Base-by-base conservation (phyloP, 2,329 filamentous ascomycete genomes). In the Tolypocladium endophyticum region DNA sequence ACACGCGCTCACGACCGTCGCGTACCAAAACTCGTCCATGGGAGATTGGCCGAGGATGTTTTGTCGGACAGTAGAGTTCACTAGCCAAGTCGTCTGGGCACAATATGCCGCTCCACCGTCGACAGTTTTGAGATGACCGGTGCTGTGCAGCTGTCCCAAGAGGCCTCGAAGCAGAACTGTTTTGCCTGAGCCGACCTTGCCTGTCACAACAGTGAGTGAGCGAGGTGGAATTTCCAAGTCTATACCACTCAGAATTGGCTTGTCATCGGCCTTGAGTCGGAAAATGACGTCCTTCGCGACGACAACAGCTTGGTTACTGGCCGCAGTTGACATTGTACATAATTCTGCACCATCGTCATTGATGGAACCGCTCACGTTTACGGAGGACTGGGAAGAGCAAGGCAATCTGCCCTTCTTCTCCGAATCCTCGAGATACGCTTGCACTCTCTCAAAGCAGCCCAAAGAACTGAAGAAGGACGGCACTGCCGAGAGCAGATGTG, bases 381-480 rank as follows among this genome's bases (percentile, higher is more conserved):
- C 18, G 1, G 47, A 20, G 28, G 25, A 30, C 16, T 3, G 7
- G 28, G 47, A 52, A 52, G 28, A 8, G 12, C 28, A 7, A 33
- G 18, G 14, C 3, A 8, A 11, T 30, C 8, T 20, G 47, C 16
- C 28, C 3, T 20, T n/a, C 6, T 30, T 52, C 28, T 52, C 47
- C 2, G 16, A 8, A 0, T 56, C 36, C 9, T 54, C 50, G 18
- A 60, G 38, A n/a, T 58, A 62, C 9, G 23, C 28, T 25, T 70
- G 61, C 8, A 70, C 62, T 23, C 66, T 61, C 45, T 64, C 62
- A 52, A 70, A 69, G 30, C 63, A 63, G 12, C 62, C 66, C 9
- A 68, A 39, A 8, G 64, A 69, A 23, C 63, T 61, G 23, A 66
- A 50, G 6, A 69, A 62, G 4, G 56, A 58, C 2, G 67, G 66